These are phyloP conservation scores for Daldinia sp. DNA, from an alignment of 2,329 filamentous ascomycete genomes.

Conservation along the genomic window DNA sequence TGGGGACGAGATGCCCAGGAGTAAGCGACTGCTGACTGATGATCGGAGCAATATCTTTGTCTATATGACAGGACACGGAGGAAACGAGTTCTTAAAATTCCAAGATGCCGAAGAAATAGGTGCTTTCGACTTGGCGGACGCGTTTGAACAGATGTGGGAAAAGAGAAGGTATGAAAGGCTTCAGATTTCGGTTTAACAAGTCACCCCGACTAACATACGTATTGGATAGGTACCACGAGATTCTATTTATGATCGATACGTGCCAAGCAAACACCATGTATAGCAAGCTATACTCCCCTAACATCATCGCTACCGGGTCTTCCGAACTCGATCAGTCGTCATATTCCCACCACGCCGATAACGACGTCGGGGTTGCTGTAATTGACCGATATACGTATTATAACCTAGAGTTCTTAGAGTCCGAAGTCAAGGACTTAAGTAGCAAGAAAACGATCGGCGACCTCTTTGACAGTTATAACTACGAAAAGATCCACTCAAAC, in stretches of 20 bases:
- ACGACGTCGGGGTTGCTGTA: constrained; percentile 96
- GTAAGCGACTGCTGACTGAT: constrained; percentile 93
- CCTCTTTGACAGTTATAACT: constrained; percentile 95
- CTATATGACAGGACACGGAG: constrained; percentile 99
- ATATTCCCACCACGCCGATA: constrained; percentile 97
- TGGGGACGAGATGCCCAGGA: constrained; percentile 92
- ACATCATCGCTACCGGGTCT: constrained; percentile 97
- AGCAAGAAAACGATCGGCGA: constrained; percentile 93
- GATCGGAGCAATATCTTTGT: constrained; percentile 97
- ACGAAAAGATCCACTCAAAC: constrained; percentile 91
- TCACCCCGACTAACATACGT: constrained; percentile 24
- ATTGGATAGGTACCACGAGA: constrained; percentile 82
- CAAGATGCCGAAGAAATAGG: constrained; percentile 98
- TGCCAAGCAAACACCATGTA: constrained; percentile 99
- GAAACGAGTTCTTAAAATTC: constrained; percentile 98
- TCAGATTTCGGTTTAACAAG: neutral
- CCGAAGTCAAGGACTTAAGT: constrained; percentile 84
- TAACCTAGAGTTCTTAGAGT: constrained; percentile 96
- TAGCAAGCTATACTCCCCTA: constrained; percentile 96
- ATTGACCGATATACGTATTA: constrained; percentile 99
- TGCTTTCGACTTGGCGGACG: constrained; percentile 94
- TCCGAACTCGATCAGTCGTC: constrained; percentile 95
- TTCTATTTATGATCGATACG: constrained; percentile 99
- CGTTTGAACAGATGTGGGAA: constrained; percentile 99
- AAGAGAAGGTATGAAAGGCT: constrained; percentile 81